These are phyloP conservation scores for Penicillium italicum DNA, from an alignment of 2,329 filamentous ascomycete species.

Conservation along the genomic window DNA sequence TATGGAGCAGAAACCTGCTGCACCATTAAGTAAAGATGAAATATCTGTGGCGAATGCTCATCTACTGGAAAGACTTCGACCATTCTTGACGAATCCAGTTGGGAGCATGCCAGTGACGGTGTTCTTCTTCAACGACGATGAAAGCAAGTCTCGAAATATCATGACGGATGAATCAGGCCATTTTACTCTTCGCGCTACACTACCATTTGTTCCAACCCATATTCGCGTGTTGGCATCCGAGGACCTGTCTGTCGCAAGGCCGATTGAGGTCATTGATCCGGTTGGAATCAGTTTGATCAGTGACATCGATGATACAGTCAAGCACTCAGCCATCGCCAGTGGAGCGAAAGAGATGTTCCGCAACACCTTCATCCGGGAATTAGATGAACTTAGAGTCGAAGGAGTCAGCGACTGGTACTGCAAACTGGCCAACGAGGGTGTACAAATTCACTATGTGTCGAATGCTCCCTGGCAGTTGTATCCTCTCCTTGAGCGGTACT, in stretches of 20 bases:
- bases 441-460: constrained; percentile 94
- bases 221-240: constrained; percentile 84
- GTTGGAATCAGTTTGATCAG: constrained; percentile 87
- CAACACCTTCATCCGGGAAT: constrained; percentile 87
- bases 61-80: constrained; percentile 79
- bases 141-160: constrained; percentile 79
- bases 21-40: constrained; percentile 66
- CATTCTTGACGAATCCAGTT: constrained; percentile 83
- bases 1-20: constrained; percentile 27
- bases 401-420: constrained; percentile 90
- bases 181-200: constrained; percentile 72
- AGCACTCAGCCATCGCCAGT: constrained; percentile 82
- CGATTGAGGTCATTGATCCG: constrained; percentile 72
- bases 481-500: constrained; percentile 81
- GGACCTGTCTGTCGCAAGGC: constrained; percentile 73
- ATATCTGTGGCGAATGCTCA: constrained; percentile 76
- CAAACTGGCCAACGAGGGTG: constrained; percentile 70
- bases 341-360: constrained; percentile 93
- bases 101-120: constrained; percentile 76
- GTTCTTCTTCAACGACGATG: constrained; percentile 87
- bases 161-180: constrained; percentile 86
- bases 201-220: constrained; percentile 88
- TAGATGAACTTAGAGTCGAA: constrained; percentile 75
- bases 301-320: constrained; percentile 97
- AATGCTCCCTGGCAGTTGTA: constrained; percentile 99